Evolutionary conservation across 1,284 basidiomycete genomes (phyloP).

Genomic region (Trametes versicolor): DNA sequence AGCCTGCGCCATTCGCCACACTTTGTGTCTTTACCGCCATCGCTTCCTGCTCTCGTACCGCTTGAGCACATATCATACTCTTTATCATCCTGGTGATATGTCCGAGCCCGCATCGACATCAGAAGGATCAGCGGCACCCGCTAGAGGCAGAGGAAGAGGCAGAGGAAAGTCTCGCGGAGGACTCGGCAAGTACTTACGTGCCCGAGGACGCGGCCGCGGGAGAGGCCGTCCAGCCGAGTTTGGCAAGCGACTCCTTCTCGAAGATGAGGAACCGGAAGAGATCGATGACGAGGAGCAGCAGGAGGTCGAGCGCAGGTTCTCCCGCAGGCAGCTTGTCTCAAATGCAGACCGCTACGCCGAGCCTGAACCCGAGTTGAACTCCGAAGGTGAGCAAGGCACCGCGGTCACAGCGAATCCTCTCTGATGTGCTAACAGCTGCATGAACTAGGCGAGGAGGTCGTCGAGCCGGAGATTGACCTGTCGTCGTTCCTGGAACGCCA

Average conservation of each 20-base stretch:
- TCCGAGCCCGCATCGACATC: conserved; percentile 8
- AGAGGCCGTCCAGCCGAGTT: conserved; percentile 72
- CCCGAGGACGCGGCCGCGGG: conserved; percentile 67
- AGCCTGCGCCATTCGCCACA: background rate
- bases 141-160: conserved; percentile 52
- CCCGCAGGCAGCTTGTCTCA: conserved; percentile 65
- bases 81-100: background rate
- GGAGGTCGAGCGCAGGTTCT: conserved; percentile 60
- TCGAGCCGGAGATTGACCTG: conserved; percentile 79
- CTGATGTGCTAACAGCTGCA: conserved; percentile 11
- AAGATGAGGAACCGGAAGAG: conserved; percentile 60
- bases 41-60: background rate
- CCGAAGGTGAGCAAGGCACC: conserved; percentile 63
- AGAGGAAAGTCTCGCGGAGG: conserved; percentile 71
- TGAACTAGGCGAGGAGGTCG: conserved; percentile 65
- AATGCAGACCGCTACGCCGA: conserved; percentile 80
- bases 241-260: conserved; percentile 62
- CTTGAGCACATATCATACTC: background rate
- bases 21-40: background rate
- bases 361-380: conserved; percentile 68
- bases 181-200: conserved; percentile 76
- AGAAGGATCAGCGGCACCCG: conserved; percentile 13
- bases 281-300: conserved; percentile 53
- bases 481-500: conserved; percentile 73
- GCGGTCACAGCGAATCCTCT: background rate